Evolutionary conservation across 1,139 yeast species (phyloP), one percentile per base, ranked within the genome.

Genomic region (Meyerozyma sp.): DNA sequence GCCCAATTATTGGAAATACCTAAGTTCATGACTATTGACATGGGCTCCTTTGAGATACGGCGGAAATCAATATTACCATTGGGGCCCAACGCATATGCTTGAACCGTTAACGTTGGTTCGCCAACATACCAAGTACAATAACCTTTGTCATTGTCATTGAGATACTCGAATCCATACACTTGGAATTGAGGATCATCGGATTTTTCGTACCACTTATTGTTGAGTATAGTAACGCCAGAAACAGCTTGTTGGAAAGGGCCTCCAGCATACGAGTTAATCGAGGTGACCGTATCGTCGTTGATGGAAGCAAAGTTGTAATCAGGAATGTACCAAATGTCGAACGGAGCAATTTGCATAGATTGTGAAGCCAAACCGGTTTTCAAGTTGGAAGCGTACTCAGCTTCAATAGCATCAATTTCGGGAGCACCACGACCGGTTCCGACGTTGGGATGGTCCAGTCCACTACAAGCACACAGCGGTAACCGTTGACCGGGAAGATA

Each of bases 211-310:
- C 67, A 62, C 1, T 57, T 48, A 8, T 51, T 45, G 44, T 59
- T 62, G 32, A 62, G 50, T 4, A 58, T 53, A 1, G 65, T 53
- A 7, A 57, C 53, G 2, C 58, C 64, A 3, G 65, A 59, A 8
- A 62, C 52, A 1, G 67, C 67, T 42, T 62, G 63, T 42, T 62
- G 67, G 45, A 60, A 57, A 3, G 66, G 66, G 1, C 67, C 65
- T 2, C 67, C 67, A 8, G 63, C 55, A 40, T 62, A 62, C 1
- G 62, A 54, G 49, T 62, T 62, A 63, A 62, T 59, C 23, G 58
- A 47, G 10, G 66, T 61, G 32, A 59, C 45, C 4, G 56, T 50
- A 20, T 44, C 34, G 40, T 62, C 56, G 44, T 58, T 49, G 34
- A 62, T 54, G 11, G 51, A 50, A 13, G 62, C 44, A 39, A 55